Conservation (phyloP, 129 eudicot species). For the Escallonia rubra region DNA sequence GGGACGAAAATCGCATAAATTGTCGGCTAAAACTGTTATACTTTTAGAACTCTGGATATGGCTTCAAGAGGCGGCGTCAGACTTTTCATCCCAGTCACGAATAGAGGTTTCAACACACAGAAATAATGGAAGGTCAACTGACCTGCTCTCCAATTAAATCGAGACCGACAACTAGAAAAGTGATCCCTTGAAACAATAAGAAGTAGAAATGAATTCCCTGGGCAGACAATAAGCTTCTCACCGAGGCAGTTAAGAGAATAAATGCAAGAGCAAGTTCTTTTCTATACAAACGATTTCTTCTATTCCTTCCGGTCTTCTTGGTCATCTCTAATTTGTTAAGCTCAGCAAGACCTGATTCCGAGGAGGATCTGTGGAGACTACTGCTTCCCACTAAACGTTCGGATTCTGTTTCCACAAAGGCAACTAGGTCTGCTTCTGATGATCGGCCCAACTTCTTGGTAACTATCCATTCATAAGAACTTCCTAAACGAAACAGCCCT, state of each 20-base stretch:
- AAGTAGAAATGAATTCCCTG: constrained; percentile 84
- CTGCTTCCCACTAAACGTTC: constrained; percentile 16
- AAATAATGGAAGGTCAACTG: constrained; percentile 26
- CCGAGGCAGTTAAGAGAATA: constrained; percentile 66
- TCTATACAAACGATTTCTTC: constrained; percentile 59
- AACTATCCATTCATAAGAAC: constrained; percentile 83
- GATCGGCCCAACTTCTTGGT: constrained; percentile 76
- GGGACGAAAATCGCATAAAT: neutral
- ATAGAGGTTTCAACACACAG: neutral
- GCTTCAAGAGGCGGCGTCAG: neutral
- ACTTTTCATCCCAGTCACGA: constrained; percentile 5
- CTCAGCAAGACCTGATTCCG: constrained; percentile 63
- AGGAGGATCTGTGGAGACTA: constrained; percentile 34
- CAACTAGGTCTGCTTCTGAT: constrained; percentile 73
- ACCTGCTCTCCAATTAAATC: constrained; percentile 84
- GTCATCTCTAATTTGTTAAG: constrained; percentile 38
- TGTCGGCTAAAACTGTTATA: neutral
- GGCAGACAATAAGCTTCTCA: constrained; percentile 82
- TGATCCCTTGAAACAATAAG: constrained; percentile 78
- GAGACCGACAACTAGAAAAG: constrained; percentile 78
- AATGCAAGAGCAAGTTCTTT: constrained; percentile 79
- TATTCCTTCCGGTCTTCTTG: constrained; percentile 26
- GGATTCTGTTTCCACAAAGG: constrained; percentile 46
- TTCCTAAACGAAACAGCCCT: constrained; percentile 63
- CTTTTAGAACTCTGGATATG: neutral